A percentile compares a stretch with the other conserved stretches of the same genome.
These are phyloP conservation scores for Ophiosphaerella herpotricha DNA, from an alignment of 2,329 filamentous ascomycete genomes.

Conservation along the genomic window DNA sequence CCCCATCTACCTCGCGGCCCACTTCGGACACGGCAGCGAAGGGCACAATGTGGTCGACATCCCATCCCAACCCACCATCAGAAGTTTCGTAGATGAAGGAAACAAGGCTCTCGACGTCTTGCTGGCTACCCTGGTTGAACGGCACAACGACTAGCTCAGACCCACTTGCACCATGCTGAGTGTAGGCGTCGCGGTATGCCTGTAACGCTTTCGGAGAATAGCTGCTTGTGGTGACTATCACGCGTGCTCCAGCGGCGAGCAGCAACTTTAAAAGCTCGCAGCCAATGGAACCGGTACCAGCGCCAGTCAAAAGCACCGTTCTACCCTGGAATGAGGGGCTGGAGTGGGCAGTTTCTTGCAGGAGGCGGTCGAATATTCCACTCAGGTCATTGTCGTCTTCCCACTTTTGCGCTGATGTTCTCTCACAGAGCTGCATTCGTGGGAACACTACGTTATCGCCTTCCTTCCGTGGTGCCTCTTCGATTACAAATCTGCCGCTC, in stretches of 20 bases:
- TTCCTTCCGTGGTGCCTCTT: no score
- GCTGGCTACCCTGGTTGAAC: constrained; percentile 56
- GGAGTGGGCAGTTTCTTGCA: constrained; percentile 3
- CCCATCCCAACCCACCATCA: constrained; percentile 67
- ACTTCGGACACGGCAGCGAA: constrained; percentile 60
- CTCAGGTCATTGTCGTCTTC: constrained; percentile 6
- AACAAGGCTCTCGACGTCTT: constrained; percentile 46
- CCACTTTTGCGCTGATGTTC: constrained; percentile 6
- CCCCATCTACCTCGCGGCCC: constrained; percentile 60
- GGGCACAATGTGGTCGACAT: constrained; percentile 56
- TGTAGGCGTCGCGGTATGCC: constrained; percentile 46
- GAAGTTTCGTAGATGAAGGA: constrained; percentile 44
- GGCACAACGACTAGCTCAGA: constrained; percentile 47
- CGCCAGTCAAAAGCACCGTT: constrained; percentile 45
- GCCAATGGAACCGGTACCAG: constrained; percentile 45
- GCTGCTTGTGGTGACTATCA: constrained; percentile 47
- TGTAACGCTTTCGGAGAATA: constrained; percentile 53
- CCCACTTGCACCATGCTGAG: constrained; percentile 34
- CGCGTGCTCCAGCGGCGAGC: constrained; percentile 42
- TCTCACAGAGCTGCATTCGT: no score
- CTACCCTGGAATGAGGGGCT: constrained; percentile 30
- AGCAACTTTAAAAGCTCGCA: constrained; percentile 39
- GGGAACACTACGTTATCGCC: no score
- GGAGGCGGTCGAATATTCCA: constrained; percentile 6
- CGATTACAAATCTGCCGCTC: no score